Percentiles rank a stretch among this genome's conserved stretches.
Evolutionary conservation across 1,284 basidiomycete genomes (phyloP).

Genomic region (Boletellus sp.): DNA sequence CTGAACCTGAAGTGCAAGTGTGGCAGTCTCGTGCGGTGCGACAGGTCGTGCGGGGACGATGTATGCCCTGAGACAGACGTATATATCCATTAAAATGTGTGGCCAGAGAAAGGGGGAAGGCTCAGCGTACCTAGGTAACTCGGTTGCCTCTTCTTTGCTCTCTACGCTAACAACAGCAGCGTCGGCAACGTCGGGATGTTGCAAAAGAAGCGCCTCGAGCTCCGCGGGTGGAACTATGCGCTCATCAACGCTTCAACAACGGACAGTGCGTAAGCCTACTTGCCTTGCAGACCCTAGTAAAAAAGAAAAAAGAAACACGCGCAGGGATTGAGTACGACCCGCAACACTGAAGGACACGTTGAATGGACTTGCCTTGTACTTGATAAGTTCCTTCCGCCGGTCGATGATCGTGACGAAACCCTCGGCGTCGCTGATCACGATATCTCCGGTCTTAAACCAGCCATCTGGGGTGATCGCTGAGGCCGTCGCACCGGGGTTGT

Average conservation of each 20-base stretch:
- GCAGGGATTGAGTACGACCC: not conserved
- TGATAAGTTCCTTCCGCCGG: conserved; percentile 78
- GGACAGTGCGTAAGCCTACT: conserved; percentile 24
- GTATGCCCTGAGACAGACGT: conserved; percentile 52
- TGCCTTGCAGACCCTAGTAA: conserved; percentile 58
- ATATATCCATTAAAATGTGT: not conserved
- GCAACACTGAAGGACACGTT: no score
- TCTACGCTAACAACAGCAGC: conserved; percentile 72
- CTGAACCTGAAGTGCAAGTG: conserved; percentile 49
- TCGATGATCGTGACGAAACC: conserved; percentile 69
- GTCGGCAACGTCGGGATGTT: conserved; percentile 70
- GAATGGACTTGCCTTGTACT: conserved; percentile 62
- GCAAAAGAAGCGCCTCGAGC: conserved; percentile 70
- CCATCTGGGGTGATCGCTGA: conserved; percentile 65
- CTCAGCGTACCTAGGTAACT: conserved; percentile 61
- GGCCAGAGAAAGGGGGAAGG: not conserved
- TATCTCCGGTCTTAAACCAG: conserved; percentile 87
- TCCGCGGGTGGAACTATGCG: conserved; percentile 76
- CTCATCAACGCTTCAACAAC: not conserved
- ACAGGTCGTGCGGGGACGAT: conserved; percentile 42
- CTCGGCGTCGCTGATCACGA: conserved; percentile 58
- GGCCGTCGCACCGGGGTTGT: conserved; percentile 63
- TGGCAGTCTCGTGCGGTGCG: conserved; percentile 32
- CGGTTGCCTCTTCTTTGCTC: conserved; percentile 61
- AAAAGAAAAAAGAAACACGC: not conserved